Base-by-base conservation (phyloP, 805 yeast species). In the Nadsonia fulvescens region DNA sequence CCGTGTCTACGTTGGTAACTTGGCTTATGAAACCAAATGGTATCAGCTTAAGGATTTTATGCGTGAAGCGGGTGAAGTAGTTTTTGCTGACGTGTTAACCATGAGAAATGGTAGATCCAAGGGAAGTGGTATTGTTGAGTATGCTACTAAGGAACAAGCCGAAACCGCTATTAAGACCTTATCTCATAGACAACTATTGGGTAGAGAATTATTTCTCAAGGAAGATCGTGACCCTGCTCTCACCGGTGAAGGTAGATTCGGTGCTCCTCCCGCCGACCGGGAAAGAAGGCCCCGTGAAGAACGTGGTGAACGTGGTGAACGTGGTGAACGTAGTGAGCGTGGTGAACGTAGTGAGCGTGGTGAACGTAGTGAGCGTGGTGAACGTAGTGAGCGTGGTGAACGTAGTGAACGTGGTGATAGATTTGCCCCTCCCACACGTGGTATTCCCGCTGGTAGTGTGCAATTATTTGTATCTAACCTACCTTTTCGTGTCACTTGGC, bases 151-250 rank as follows among this genome's bases (percentile, higher is more conserved):
- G 32, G 70, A 63, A 10, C 74, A 69, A 30, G 93, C 79, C 5
- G 61, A 58, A 24, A 59, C 54, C 13, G 94, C 94, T 8, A 78
- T 82, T 40, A 52, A 58, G 28, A 58, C 66, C 38, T 73, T 61
- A 40, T 75, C 77, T 50, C 71, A 77, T 42, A 58, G 70, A 15
- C 57, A 55, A 18, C 64, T 70, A 35, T 51, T 58, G 43, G 91
- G 81, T 8, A 70, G 95, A 49, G 72, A 68, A 40, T 74, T 82
- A 22, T 81, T 75, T 49, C 92, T 83, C 6, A 71, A 95, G 54
- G 91, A 82, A 51, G 73, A 78, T 46, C 89, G 54, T 25, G 59
- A 45, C 46, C 23, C 31, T 16, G 15, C 18, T 22, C 37, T 14
- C 13, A n/a, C n/a, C n/a, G n/a, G n/a, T n/a, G n/a, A n/a, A n/a